These are phyloP conservation scores for Solanum chmielewskii DNA, from an alignment of 257 asterid genomes.

Conservation along the genomic window DNA sequence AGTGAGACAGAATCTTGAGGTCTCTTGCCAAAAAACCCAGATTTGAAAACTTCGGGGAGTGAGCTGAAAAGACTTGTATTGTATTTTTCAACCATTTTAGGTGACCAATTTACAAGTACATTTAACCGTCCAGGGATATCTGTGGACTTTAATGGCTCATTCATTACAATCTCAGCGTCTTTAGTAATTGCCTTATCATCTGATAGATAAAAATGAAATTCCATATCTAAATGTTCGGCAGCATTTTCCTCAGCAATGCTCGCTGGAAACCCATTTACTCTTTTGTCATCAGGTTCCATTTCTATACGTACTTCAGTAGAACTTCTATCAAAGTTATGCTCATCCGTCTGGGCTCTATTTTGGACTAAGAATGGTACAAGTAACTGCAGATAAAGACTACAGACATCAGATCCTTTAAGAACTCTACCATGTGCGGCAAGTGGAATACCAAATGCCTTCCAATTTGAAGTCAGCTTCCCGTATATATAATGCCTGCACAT, in stretches of 20 bases:
- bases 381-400: constrained; percentile 35
- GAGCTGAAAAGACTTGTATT: constrained; percentile 35
- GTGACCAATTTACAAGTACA: constrained; percentile 75
- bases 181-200: constrained; percentile 50
- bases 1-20: constrained; percentile 79
- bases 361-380: constrained; percentile 48
- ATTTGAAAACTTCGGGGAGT: constrained; percentile 74
- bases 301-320: constrained; percentile 24
- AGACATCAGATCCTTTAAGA: constrained; percentile 48
- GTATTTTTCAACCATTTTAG: constrained; percentile 34
- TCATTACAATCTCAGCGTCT: constrained; percentile 39
- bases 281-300: constrained; percentile 18
- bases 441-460: constrained; percentile 79
- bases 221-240: constrained; percentile 22
- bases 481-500: constrained; percentile 36
- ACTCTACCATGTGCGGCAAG: constrained; percentile 40
- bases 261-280: constrained; percentile 18
- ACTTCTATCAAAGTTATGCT: constrained; percentile 14
- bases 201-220: constrained; percentile 51
- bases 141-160: constrained; percentile 37
- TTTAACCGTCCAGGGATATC: constrained; percentile 31
- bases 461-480: constrained; percentile 34
- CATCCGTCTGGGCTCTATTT: constrained; percentile 18
- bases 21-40: constrained; percentile 46
- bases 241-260: constrained; percentile 27